phyloP scores from a whole-genome alignment of 176 grass and related monocot genomes.

The Tillandsia leiboldiana region DNA sequence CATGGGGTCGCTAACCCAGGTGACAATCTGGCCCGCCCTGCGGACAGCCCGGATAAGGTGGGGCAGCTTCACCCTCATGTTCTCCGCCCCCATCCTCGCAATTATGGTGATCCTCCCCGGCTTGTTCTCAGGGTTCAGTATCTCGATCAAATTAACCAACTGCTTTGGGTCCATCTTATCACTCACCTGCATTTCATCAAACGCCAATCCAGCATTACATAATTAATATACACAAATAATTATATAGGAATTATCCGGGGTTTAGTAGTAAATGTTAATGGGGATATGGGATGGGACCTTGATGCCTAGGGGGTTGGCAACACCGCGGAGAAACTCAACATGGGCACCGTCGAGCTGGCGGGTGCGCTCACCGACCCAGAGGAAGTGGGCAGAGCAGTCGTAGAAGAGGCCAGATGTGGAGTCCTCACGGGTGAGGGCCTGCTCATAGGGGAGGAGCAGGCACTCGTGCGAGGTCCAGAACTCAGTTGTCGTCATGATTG shows the following conservation, averaged over 20 bases:
- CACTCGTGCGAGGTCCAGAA: conserved; percentile 98
- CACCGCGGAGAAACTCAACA: conserved; percentile 91
- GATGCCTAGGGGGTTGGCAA: conserved; percentile 92
- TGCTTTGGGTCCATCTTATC: conserved; percentile 90
- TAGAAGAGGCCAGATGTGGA: conserved; percentile 89
- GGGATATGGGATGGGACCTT: conserved; percentile 32
- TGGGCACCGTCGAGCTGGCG: conserved; percentile 93
- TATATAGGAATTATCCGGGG: background rate
- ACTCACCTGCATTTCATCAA: conserved; percentile 63
- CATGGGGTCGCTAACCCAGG: conserved; percentile 97
- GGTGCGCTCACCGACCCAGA: conserved; percentile 97
- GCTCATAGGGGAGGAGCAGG: conserved; percentile 89
- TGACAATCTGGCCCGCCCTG: conserved; percentile 64
- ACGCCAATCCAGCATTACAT: conserved; percentile 9
- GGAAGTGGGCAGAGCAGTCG: conserved; percentile 91
- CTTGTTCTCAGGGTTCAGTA: conserved; percentile 91
- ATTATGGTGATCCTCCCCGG: conserved; percentile 93
- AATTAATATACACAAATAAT: background rate
- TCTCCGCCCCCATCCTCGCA: conserved; percentile 90
- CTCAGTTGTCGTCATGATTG: conserved; percentile 93
- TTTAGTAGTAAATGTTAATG: background rate
- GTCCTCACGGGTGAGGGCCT: conserved; percentile 83
- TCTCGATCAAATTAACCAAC: conserved; percentile 92
- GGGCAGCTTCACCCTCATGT: conserved; percentile 97
- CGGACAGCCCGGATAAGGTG: conserved; percentile 89